Evolutionary conservation across 495 filamentous ascomycete species (phyloP).

Genomic region (Evansstolkia leycettana): DNA sequence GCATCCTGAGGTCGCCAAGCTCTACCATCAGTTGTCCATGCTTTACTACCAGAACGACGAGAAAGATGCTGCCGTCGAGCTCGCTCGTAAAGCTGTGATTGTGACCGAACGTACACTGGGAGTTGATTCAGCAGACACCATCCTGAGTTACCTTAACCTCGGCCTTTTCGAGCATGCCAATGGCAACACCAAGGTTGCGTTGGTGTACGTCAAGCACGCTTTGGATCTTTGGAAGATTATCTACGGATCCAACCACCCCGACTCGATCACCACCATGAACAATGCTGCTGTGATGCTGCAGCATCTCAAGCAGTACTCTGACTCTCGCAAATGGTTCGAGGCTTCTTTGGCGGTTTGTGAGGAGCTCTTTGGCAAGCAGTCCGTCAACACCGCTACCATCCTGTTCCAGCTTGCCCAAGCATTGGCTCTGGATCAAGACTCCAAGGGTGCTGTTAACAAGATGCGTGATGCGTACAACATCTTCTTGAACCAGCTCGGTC

Average conservation of each 20-base stretch:
- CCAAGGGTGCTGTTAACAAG: constrained; percentile 73
- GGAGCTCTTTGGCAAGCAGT: constrained; percentile 71
- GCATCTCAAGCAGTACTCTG: constrained; percentile 77
- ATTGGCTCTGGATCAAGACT: constrained; percentile 81
- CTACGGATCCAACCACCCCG: constrained; percentile 85
- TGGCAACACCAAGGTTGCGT: constrained; percentile 71
- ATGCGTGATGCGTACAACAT: constrained; percentile 96
- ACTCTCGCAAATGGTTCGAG: constrained; percentile 95
- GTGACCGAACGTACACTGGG: constrained; percentile 91
- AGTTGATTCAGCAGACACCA: constrained; percentile 85
- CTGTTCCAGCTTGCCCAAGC: constrained; percentile 96
- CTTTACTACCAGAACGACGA: constrained; percentile 92
- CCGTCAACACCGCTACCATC: constrained; percentile 87
- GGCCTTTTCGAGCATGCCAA: constrained; percentile 89
- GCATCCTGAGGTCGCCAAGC: constrained; percentile 89
- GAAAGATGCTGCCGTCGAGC: constrained; percentile 86
- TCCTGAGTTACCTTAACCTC: constrained; percentile 89
- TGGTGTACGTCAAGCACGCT: constrained; percentile 82
- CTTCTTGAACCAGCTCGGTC: constrained; percentile 73
- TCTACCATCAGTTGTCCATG: constrained; percentile 90
- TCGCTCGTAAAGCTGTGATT: constrained; percentile 92
- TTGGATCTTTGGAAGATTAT: constrained; percentile 95
- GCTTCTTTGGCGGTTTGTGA: constrained; percentile 79
- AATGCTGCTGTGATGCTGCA: constrained; percentile 99
- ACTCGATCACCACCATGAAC: constrained; percentile 97